A percentile compares a stretch with the other conserved stretches of the same genome.
Evolutionary conservation across 2,329 filamentous ascomycete species (phyloP).

Genomic region (Epichloe aotearoae): DNA sequence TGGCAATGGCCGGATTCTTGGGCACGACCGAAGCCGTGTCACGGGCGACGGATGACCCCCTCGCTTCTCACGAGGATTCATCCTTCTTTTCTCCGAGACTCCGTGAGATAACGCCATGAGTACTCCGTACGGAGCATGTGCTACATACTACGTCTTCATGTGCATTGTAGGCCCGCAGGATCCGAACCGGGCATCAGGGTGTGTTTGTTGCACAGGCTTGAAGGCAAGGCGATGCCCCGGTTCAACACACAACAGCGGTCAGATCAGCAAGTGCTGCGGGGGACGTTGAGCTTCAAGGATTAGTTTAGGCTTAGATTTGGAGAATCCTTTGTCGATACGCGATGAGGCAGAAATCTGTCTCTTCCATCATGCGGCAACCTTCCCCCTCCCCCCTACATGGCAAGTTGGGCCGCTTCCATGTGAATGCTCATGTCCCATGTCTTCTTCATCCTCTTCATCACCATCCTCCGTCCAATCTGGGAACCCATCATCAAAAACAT

Average conservation of each 20-base stretch:
- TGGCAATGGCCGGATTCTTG: neutral
- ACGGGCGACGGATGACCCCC: no score
- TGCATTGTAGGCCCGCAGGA: no score
- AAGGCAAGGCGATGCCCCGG: neutral
- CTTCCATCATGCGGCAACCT: neutral
- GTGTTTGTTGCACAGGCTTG: neutral
- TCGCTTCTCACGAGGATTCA: no score
- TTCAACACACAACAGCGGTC: neutral
- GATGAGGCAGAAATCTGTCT: neutral
- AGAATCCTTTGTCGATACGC: neutral
- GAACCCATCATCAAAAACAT: slow-evolving; percentile 45
- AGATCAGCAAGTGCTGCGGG: no score
- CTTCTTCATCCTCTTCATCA: slow-evolving; percentile 25
- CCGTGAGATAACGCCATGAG: no score
- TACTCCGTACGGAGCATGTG: no score
- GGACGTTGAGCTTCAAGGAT: no score
- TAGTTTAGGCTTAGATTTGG: no score
- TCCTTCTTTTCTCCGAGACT: no score
- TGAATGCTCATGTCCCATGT: slow-evolving; percentile 9
- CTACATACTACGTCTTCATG: no score
- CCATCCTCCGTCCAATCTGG: slow-evolving; percentile 38
- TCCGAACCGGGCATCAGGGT: neutral
- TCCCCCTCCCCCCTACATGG: neutral
- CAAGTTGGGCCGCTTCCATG: slow-evolving; percentile 2
- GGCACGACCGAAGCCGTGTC: neutral